A percentile compares a stretch with the other conserved stretches of the same genome.
phyloP scores from a whole-genome alignment of 768 basidiomycete genomes.

The Vararia minispora region DNA sequence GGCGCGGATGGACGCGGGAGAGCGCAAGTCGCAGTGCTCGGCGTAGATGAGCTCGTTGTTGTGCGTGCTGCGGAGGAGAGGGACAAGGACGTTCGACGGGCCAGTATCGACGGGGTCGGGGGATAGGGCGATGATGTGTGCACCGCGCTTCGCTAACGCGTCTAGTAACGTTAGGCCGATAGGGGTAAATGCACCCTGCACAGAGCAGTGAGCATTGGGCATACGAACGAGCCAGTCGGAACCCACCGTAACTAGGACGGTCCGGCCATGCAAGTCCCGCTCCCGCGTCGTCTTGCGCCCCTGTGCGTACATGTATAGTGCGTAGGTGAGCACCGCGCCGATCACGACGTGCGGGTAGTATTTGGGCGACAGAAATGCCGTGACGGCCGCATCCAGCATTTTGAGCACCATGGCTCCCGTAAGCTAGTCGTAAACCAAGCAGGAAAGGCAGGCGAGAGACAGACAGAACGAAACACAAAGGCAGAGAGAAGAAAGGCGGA shows the following conservation, averaged over 20 bases:
- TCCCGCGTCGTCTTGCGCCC: conserved; percentile 64
- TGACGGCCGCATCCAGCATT: conserved; percentile 27
- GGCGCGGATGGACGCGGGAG: conserved; percentile 51
- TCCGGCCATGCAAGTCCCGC: conserved; percentile 62
- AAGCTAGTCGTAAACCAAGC: too few species aligned
- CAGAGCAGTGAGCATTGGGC: neutral
- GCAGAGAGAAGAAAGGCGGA: too few species aligned
- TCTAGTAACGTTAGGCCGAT: conserved; percentile 59
- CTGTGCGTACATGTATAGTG: conserved; percentile 50
- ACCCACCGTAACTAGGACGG: conserved; percentile 60
- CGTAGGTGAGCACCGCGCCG: conserved; percentile 31
- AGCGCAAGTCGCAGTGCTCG: conserved; percentile 64
- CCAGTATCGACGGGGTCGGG: conserved; percentile 44
- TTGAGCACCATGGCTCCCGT: conserved; percentile 41
- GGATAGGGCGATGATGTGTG: conserved; percentile 69
- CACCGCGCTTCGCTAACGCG: conserved; percentile 59
- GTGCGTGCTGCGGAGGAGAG: conserved; percentile 54
- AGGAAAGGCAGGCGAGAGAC: too few species aligned
- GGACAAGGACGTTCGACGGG: conserved; percentile 46
- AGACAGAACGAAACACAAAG: too few species aligned
- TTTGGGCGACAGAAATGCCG: conserved; percentile 38
- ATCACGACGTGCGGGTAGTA: conserved; percentile 46
- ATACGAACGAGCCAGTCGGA: conserved; percentile 3
- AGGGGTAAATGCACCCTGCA: conserved; percentile 66
- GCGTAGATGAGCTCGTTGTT: conserved; percentile 72